Percentiles rank a stretch among this genome's conserved stretches.
phyloP scores from a whole-genome alignment of 805 yeast genomes.

The Lipomyces spencermartinsiae region DNA sequence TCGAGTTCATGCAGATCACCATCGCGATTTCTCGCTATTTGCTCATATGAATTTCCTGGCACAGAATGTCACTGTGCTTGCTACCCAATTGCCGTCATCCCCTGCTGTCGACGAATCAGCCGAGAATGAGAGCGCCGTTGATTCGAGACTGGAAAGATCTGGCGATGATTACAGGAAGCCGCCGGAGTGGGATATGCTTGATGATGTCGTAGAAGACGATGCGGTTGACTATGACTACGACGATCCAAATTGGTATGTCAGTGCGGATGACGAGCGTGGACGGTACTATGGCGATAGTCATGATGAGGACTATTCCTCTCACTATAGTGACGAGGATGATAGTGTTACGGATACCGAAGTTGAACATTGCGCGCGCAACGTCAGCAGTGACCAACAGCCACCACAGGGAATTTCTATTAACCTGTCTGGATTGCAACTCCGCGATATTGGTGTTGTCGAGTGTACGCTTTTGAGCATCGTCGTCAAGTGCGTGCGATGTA shows the following conservation, averaged over 20 bases:
- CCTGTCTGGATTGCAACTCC: constrained; percentile 45
- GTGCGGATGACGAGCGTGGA: constrained; percentile 18
- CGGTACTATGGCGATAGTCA: constrained; percentile 29
- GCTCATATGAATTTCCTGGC: constrained; percentile 36
- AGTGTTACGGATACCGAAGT: constrained; percentile 39
- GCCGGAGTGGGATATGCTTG: constrained; percentile 38
- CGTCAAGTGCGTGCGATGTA: constrained; percentile 50
- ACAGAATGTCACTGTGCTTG: constrained; percentile 25
- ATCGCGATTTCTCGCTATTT: constrained; percentile 32
- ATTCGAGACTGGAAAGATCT: not conserved
- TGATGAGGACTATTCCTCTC: constrained; percentile 35
- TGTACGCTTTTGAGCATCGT: constrained; percentile 46
- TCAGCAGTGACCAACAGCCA: not conserved
- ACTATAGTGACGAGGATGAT: constrained; percentile 45
- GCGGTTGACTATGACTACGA: constrained; percentile 11
- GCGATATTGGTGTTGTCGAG: constrained; percentile 47
- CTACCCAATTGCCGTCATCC: not conserved
- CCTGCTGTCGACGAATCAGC: not conserved
- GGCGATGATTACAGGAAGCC: constrained; percentile 19
- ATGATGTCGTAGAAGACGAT: constrained; percentile 18
- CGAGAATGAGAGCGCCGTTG: not conserved
- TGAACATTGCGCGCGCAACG: not conserved
- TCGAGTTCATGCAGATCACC: constrained; percentile 14
- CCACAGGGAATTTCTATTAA: constrained; percentile 47
- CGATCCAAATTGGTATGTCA: constrained; percentile 20